These are phyloP conservation scores for Sarocladium oryzae DNA, from an alignment of 2,329 filamentous ascomycete genomes.

Conservation along the genomic window DNA sequence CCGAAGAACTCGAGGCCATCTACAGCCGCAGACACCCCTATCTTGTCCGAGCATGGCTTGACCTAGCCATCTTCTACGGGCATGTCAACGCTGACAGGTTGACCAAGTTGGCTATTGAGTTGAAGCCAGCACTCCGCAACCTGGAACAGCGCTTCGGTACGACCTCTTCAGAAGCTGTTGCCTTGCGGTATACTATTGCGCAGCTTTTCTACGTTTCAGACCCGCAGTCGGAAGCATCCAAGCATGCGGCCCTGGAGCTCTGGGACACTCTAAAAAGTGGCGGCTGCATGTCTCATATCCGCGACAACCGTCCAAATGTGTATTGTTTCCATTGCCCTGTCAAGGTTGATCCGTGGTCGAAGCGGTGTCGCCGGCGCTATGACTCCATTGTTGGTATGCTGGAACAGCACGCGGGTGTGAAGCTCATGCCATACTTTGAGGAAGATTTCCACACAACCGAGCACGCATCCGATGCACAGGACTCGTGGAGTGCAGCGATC, in stretches of 20 bases:
- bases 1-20: slow-evolving; percentile 38
- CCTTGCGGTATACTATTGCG: slow-evolving; percentile 33
- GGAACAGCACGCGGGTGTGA: slow-evolving; percentile 31
- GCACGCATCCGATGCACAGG: slow-evolving; percentile 29
- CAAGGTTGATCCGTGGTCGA: slow-evolving; percentile 37
- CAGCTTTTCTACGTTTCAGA: slow-evolving; percentile 31
- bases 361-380: slow-evolving; percentile 35
- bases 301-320: slow-evolving; percentile 29
- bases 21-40: slow-evolving; percentile 37
- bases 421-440: slow-evolving; percentile 34
- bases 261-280: slow-evolving; percentile 30
- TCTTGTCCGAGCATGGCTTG: slow-evolving; percentile 35
- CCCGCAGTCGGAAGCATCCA: slow-evolving; percentile 27
- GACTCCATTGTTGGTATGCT: slow-evolving; percentile 30
- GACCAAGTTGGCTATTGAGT: slow-evolving; percentile 30
- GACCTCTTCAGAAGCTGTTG: slow-evolving; percentile 28
- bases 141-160: slow-evolving; percentile 28
- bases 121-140: slow-evolving; percentile 27
- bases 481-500: slow-evolving; percentile 27
- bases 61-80: slow-evolving; percentile 33
- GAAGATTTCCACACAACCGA: slow-evolving; percentile 36
- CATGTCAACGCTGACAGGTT: slow-evolving; percentile 29
- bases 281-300: slow-evolving; percentile 28
- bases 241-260: slow-evolving; percentile 29
- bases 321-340: slow-evolving; percentile 38